Evolutionary conservation across 768 basidiomycete species (phyloP), one percentile per base, ranked within the genome.

Genomic region (Rhodotorula taiwanensis): DNA sequence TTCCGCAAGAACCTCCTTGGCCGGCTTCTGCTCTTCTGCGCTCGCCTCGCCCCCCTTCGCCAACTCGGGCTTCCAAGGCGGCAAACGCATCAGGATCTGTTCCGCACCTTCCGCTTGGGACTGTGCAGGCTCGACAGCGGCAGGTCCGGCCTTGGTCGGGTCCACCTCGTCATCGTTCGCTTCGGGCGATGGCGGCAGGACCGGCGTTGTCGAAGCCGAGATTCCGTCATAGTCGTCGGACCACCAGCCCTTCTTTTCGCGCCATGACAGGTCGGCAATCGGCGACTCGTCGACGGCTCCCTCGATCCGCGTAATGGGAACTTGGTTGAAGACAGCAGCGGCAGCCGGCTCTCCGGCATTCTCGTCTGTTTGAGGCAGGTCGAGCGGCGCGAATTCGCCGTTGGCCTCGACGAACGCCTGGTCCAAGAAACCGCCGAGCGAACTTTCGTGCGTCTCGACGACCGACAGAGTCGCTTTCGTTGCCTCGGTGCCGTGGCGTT

Each of bases 211-310:
- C 43, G 43, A 44, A n/a, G n/a, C 23, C 43, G 43, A 44, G 43
- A 16, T 18, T 10, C 53, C 45, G 42, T 49, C 54, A 25, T 44
- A 51, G 31, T 50, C 60, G 30, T 55, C 54, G 25, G 34, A 30
- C 60, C 60, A 62, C 60, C 60, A 62, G 4, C 60, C 60, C 48
- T 43, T 41, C 53, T 55, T 62, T 18, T 62, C 60, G 41, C 55
- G 54, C 60, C 60, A 62, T 15, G 30, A 39, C 36, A 62, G 30
- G 39, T 62, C 54, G 10, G 60, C 60, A 14, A 62, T 13, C 4
- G 60, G 60, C 42, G 52, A 54, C 41, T 43, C 60, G 21, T 62
- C 30, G 28, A 62, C 48, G 3, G 48, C 60, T 27, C 60, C 60
- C 5, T 23, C 11, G 54, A 62, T 62, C 43, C 16, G 45, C 9